These are phyloP conservation scores for Neurospora terricola DNA, from an alignment of 495 filamentous ascomycete species.

Conservation along the genomic window DNA sequence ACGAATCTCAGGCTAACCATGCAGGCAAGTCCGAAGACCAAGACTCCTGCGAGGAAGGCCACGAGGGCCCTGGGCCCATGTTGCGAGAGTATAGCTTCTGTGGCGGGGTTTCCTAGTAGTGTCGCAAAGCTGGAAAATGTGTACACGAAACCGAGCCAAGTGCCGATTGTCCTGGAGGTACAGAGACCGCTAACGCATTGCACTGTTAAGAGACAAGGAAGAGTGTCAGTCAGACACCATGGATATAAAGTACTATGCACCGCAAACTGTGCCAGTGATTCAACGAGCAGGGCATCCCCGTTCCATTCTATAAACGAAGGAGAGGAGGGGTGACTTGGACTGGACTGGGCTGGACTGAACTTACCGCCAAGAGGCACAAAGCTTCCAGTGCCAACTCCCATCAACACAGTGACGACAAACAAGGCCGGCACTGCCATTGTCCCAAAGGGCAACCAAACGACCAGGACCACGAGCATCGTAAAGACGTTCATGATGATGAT, in stretches of 20 bases:
- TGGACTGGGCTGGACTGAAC: background rate
- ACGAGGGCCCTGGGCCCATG: slow-evolving; percentile 11
- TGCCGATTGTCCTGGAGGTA: slow-evolving; percentile 11
- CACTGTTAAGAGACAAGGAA: slow-evolving; percentile 2
- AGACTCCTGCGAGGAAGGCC: slow-evolving; percentile 16
- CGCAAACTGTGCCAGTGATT: background rate
- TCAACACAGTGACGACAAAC: slow-evolving; percentile 13
- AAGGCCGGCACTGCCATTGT: slow-evolving; percentile 6
- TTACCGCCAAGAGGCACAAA: slow-evolving; percentile 22
- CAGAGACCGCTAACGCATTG: slow-evolving; percentile 20
- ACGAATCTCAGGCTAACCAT: background rate
- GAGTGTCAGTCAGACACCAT: background rate
- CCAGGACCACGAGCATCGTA: slow-evolving; percentile 12
- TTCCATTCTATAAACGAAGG: background rate
- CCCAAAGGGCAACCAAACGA: slow-evolving; percentile 19
- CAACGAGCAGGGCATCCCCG: background rate
- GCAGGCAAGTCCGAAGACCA: slow-evolving; percentile 11
- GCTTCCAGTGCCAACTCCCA: slow-evolving; percentile 22
- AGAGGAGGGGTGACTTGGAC: background rate
- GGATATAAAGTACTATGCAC: background rate
- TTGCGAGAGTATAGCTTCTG: slow-evolving; percentile 11
- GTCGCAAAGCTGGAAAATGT: slow-evolving; percentile 16
- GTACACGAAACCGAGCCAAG: slow-evolving; percentile 20
- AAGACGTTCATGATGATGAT: slow-evolving; percentile 18
- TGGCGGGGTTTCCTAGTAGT: slow-evolving; percentile 17